Percentiles rank a stretch among this genome's conserved stretches.
Conservation (phyloP, 768 basidiomycete species). For the Lactarius akahatsu region DNA sequence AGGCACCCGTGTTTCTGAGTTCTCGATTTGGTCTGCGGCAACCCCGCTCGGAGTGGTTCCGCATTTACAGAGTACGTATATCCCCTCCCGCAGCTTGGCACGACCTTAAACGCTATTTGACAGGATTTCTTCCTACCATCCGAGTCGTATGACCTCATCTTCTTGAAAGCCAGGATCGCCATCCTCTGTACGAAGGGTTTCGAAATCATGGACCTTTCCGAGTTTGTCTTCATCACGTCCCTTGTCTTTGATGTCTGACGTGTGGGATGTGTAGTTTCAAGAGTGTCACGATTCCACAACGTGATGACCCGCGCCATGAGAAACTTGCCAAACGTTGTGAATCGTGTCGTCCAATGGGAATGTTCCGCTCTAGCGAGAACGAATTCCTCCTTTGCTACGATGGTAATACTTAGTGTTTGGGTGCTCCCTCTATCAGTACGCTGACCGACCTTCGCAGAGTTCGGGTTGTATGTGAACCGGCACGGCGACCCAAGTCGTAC, state of each 20-base stretch:
- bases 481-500: slow-evolving; percentile 83
- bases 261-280: slow-evolving; percentile 56
- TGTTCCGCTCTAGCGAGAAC: slow-evolving; percentile 85
- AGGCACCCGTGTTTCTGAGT: slow-evolving; percentile 66
- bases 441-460: slow-evolving; percentile 50
- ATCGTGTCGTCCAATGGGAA: slow-evolving; percentile 77
- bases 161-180: slow-evolving; percentile 90
- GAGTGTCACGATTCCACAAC: slow-evolving; percentile 84
- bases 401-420: slow-evolving; percentile 46
- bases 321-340: slow-evolving; percentile 79
- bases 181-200: slow-evolving; percentile 93
- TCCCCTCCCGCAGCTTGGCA: neutral
- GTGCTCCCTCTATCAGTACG: neutral
- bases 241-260: slow-evolving; percentile 5
- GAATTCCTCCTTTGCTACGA: slow-evolving; percentile 90
- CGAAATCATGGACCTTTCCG: slow-evolving; percentile 94
- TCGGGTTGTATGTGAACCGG: slow-evolving; percentile 88
- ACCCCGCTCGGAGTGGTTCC: slow-evolving; percentile 91
- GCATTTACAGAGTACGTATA: slow-evolving; percentile 67
- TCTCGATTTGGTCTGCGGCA: slow-evolving; percentile 76
- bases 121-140: slow-evolving; percentile 90
- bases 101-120: neutral
- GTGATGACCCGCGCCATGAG: slow-evolving; percentile 65
- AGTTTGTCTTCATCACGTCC: slow-evolving; percentile 51
- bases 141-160: slow-evolving; percentile 87